Percentiles rank a stretch among this genome's conserved stretches.
phyloP scores from a whole-genome alignment of 2,329 filamentous ascomycete species.

The Diaporthe australafricana region DNA sequence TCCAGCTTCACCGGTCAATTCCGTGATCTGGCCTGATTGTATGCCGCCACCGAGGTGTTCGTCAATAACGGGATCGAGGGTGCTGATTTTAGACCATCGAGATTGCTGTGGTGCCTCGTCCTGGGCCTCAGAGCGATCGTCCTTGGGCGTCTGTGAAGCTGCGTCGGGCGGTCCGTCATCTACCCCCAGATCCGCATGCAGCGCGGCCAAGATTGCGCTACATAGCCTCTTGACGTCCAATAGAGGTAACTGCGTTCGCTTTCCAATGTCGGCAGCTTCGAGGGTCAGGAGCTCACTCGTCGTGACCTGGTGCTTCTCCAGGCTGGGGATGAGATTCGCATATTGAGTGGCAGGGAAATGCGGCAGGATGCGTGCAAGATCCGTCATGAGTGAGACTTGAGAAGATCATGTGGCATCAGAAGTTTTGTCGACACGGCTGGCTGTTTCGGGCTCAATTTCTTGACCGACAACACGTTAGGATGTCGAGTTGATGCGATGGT shows the following conservation, averaged over 20 bases:
- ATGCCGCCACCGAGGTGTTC: constrained; percentile 79
- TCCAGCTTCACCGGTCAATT: constrained; percentile 93
- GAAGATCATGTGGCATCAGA: constrained; percentile 6
- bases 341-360: constrained; percentile 79
- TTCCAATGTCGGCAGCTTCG: constrained; percentile 84
- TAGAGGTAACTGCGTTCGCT: constrained; percentile 84
- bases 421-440: background rate
- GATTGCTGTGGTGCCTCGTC: constrained; percentile 33
- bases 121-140: background rate
- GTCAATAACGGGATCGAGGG: constrained; percentile 81
- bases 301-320: constrained; percentile 83
- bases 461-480: background rate
- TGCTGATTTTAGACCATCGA: constrained; percentile 76
- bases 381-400: constrained; percentile 72
- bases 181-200: constrained; percentile 72
- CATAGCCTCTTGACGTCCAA: constrained; percentile 82
- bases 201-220: constrained; percentile 72
- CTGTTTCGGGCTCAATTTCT: background rate
- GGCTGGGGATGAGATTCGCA: constrained; percentile 78
- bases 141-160: constrained; percentile 38
- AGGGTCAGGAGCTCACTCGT: constrained; percentile 88
- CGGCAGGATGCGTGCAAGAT: constrained; percentile 86
- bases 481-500: background rate
- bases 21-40: constrained; percentile 83
- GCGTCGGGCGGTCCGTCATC: constrained; percentile 24